These are phyloP conservation scores for Puccinia horiana DNA, from an alignment of 1,284 basidiomycete genomes.

Conservation along the genomic window DNA sequence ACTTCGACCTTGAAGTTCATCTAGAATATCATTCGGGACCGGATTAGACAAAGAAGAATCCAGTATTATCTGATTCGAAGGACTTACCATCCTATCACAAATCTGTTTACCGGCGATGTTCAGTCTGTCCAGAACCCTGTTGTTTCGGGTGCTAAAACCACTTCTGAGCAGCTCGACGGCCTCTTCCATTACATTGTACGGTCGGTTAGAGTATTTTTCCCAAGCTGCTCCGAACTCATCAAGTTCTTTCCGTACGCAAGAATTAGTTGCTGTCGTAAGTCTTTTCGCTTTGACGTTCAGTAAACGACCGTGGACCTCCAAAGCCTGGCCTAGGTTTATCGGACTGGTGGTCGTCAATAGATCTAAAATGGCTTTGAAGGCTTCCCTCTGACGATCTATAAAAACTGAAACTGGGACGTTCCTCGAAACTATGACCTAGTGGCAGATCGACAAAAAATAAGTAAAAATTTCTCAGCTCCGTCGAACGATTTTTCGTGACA, in stretches of 20 bases:
- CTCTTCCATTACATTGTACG: conserved; percentile 18
- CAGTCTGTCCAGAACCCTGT: conserved; percentile 30
- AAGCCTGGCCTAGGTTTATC: background rate
- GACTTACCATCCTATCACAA: conserved; percentile 35
- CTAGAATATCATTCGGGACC: background rate
- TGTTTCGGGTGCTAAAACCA: conserved; percentile 19
- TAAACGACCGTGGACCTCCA: conserved; percentile 18
- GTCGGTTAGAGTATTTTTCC: conserved; percentile 38
- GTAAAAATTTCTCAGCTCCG: background rate
- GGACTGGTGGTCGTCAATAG: conserved; percentile 2
- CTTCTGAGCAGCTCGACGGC: conserved; percentile 20
- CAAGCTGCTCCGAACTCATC: conserved; percentile 8
- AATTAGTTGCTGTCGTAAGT: background rate
- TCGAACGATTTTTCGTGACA: too few relatives aligned
- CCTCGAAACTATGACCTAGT: conserved; percentile 37
- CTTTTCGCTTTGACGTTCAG: conserved; percentile 10
- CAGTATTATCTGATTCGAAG: background rate
- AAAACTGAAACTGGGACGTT: conserved; percentile 18
- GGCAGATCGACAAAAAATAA: background rate
- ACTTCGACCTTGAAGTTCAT: conserved; percentile 43
- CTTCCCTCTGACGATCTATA: conserved; percentile 17
- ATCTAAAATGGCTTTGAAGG: conserved; percentile 7
- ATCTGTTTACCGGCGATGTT: conserved; percentile 4
- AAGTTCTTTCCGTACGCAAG: background rate
- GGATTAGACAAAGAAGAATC: background rate